Percentiles rank a stretch among this genome's conserved stretches.
Evolutionary conservation across 768 basidiomycete genomes (phyloP).

Genomic region (Russula brevipes): DNA sequence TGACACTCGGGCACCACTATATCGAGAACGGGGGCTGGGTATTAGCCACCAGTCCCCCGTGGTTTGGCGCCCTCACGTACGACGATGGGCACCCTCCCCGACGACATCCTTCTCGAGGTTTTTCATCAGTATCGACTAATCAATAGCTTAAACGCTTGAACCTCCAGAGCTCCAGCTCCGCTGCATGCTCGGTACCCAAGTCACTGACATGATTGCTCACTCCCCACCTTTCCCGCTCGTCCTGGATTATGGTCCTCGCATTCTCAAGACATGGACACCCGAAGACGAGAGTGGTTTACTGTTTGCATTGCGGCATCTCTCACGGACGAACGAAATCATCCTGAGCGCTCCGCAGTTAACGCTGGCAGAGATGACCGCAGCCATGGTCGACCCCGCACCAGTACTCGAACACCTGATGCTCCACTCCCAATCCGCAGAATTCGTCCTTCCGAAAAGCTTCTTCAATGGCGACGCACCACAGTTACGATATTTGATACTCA

Average conservation of each 20-base stretch:
- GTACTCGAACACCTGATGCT: slow-evolving; percentile 8
- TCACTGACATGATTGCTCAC: slow-evolving; percentile 5
- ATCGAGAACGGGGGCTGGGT: no score
- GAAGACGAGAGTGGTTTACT: not conserved
- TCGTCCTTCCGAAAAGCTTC: slow-evolving; percentile 12
- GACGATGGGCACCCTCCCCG: slow-evolving; percentile 11
- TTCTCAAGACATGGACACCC: slow-evolving; percentile 6
- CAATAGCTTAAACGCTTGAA: not conserved
- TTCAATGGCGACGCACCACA: slow-evolving; percentile 9
- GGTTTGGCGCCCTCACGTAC: not conserved
- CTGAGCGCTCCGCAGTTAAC: slow-evolving; percentile 11
- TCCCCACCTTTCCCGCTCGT: slow-evolving; percentile 10
- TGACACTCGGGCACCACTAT: no score
- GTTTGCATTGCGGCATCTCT: slow-evolving; percentile 2
- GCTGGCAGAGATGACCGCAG: not conserved
- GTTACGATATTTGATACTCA: slow-evolving; percentile 8
- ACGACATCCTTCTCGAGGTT: slow-evolving; percentile 15
- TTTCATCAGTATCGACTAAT: slow-evolving; percentile 7
- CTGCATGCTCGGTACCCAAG: slow-evolving; percentile 7
- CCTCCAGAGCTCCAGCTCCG: slow-evolving; percentile 17
- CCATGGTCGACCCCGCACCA: slow-evolving; percentile 8
- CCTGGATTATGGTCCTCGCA: slow-evolving; percentile 11
- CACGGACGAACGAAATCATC: slow-evolving; percentile 1
- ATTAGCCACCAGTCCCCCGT: no score
- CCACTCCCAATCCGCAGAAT: slow-evolving; percentile 11